Conservation (phyloP, 148 eudicot species). For the Dysphania ambrosioides region DNA sequence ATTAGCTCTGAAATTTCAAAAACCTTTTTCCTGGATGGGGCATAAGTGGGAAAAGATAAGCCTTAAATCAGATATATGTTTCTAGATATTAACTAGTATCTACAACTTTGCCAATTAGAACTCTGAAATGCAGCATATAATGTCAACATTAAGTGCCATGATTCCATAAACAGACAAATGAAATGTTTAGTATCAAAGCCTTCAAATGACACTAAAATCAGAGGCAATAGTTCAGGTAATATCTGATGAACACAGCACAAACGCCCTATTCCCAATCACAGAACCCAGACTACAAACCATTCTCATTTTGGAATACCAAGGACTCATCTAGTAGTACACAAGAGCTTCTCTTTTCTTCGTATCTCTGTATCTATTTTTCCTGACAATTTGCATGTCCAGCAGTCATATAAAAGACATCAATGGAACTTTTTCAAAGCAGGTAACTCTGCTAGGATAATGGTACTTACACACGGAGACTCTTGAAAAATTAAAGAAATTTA, state of each 20-base stretch:
- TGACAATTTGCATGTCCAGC: not conserved
- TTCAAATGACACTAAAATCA: not conserved
- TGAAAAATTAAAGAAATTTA: not conserved
- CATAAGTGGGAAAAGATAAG: not conserved
- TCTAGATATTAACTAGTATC: not conserved
- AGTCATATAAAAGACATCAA: not conserved
- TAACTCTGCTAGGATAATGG: not conserved
- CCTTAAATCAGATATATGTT: not conserved
- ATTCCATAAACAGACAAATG: not conserved
- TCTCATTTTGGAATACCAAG: not conserved
- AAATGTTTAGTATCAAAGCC: not conserved
- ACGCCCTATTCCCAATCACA: not conserved
- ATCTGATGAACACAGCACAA: not conserved
- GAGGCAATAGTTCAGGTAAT: not conserved
- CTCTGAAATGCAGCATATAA: not conserved
- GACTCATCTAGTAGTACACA: not conserved
- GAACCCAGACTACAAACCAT: not conserved
- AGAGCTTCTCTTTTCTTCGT: not conserved
- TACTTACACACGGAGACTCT: not conserved
- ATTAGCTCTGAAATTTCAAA: not conserved
- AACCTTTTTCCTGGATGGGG: not conserved
- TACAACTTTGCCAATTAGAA: not conserved
- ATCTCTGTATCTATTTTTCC: not conserved
- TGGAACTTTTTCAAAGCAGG: not conserved
- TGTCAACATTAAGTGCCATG: not conserved